Evolutionary conservation across 106 monocot genomes (phyloP).

Genomic region (Dendrobium nobile): DNA sequence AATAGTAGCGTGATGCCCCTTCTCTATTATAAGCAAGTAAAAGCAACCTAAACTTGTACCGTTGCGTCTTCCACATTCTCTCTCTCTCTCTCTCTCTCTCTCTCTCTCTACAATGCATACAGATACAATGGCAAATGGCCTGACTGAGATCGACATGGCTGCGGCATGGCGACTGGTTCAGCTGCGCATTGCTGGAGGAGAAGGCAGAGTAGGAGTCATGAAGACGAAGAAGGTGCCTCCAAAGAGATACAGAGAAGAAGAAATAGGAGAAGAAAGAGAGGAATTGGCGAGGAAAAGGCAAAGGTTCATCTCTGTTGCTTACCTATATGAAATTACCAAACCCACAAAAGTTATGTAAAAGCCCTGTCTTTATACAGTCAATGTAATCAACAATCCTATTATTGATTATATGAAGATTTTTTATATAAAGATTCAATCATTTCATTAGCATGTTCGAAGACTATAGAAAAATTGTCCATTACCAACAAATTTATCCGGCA

Average conservation of each 20-base stretch:
- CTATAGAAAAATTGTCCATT: background rate
- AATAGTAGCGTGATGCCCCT: background rate
- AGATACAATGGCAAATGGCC: background rate
- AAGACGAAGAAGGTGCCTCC: background rate
- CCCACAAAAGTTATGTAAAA: background rate
- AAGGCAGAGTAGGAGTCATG: background rate
- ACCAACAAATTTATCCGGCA: too few species aligned
- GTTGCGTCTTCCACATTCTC: background rate
- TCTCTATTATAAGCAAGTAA: background rate
- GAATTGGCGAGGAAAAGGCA: background rate
- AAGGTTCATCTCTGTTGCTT: background rate
- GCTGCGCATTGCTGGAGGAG: background rate
- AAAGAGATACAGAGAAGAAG: constrained; percentile 2
- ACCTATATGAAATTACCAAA: constrained; percentile 1
- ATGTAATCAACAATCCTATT: background rate
- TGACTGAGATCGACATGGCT: background rate
- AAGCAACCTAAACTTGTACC: background rate
- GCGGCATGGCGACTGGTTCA: background rate
- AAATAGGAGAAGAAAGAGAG: background rate
- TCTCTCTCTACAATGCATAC: background rate
- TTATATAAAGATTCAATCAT: background rate
- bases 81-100: background rate
- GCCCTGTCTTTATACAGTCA: background rate
- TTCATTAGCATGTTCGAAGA: too few species aligned
- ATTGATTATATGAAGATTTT: background rate